phyloP scores from a whole-genome alignment of 345 rosid genomes.

The Capsella bursapastoris region DNA sequence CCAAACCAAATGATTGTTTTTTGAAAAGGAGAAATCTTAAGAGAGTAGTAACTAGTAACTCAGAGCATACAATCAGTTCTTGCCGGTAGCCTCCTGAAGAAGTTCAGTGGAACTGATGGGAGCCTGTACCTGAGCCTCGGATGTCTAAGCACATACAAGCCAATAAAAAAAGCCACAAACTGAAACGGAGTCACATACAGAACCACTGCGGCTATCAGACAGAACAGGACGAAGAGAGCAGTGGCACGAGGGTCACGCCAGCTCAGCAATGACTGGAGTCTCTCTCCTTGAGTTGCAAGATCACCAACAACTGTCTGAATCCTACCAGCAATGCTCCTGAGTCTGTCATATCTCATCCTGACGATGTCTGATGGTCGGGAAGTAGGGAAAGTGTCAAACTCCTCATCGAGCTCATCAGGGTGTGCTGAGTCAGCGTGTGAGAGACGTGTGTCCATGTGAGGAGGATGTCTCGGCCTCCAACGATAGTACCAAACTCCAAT shows the following conservation, averaged over 20 bases:
- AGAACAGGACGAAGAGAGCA: slow-evolving; percentile 72
- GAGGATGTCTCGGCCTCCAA: slow-evolving; percentile 88
- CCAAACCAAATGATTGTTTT: too few species aligned
- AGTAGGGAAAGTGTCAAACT: slow-evolving; percentile 87
- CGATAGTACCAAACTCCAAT: slow-evolving; percentile 90
- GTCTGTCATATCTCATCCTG: slow-evolving; percentile 86
- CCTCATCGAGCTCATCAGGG: slow-evolving; percentile 94
- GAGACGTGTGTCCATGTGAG: slow-evolving; percentile 91
- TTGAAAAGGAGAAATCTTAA: not conserved
- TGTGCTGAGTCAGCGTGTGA: slow-evolving; percentile 83
- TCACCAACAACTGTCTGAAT: slow-evolving; percentile 93
- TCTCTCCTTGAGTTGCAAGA: slow-evolving; percentile 90
- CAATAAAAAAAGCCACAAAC: slow-evolving; percentile 59
- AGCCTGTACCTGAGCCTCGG: slow-evolving; percentile 84
- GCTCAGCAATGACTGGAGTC: slow-evolving; percentile 82
- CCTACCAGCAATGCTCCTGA: slow-evolving; percentile 87
- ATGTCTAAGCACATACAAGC: slow-evolving; percentile 75
- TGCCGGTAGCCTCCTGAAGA: slow-evolving; percentile 91
- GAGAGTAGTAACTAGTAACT: slow-evolving; percentile 8
- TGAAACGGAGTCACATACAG: slow-evolving; percentile 86
- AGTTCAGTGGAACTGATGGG: slow-evolving; percentile 81
- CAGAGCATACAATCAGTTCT: slow-evolving; percentile 88
- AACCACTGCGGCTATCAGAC: slow-evolving; percentile 73
- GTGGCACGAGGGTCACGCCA: slow-evolving; percentile 98
- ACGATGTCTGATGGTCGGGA: slow-evolving; percentile 64